Percentiles rank a stretch among this genome's conserved stretches.
Conservation (phyloP, 495 filamentous ascomycete genomes). For the Tuber brumale region DNA sequence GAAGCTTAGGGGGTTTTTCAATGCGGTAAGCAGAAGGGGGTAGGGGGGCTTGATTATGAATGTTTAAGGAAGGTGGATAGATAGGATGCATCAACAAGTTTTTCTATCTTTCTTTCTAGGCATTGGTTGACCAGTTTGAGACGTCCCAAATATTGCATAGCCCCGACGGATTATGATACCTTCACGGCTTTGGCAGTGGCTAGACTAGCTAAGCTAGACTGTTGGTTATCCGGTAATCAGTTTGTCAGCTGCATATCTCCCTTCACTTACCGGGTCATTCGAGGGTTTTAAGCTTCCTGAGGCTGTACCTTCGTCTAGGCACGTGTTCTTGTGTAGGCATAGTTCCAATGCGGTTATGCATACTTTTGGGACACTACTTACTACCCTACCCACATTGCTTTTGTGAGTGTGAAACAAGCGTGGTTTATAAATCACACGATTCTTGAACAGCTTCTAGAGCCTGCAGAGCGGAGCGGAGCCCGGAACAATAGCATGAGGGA, state of each 20-base stretch:
- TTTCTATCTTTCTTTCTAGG: not conserved
- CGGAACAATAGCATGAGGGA: not conserved
- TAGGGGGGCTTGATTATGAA: not conserved
- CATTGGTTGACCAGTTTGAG: not conserved
- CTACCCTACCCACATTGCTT: not conserved
- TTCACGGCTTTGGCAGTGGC: not conserved
- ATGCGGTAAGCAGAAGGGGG: slow-evolving; percentile 11
- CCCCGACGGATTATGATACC: not conserved
- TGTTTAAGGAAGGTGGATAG: not conserved
- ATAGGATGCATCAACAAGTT: slow-evolving; percentile 7
- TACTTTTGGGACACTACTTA: not conserved
- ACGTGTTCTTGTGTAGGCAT: not conserved
- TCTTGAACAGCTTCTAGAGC: not conserved
- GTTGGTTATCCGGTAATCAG: not conserved
- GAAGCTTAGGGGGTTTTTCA: slow-evolving; percentile 14
- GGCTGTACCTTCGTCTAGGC: no score
- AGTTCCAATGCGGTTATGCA: not conserved
- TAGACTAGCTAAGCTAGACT: not conserved
- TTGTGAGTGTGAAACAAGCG: not conserved
- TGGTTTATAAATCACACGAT: not conserved
- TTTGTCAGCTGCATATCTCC: not conserved
- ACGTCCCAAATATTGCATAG: not conserved
- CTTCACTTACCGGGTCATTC: not conserved
- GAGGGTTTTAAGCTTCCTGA: not conserved
- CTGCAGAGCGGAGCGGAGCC: not conserved